These are phyloP conservation scores for Catharanthus roseus DNA, from an alignment of 257 asterid genomes.

Conservation along the genomic window DNA sequence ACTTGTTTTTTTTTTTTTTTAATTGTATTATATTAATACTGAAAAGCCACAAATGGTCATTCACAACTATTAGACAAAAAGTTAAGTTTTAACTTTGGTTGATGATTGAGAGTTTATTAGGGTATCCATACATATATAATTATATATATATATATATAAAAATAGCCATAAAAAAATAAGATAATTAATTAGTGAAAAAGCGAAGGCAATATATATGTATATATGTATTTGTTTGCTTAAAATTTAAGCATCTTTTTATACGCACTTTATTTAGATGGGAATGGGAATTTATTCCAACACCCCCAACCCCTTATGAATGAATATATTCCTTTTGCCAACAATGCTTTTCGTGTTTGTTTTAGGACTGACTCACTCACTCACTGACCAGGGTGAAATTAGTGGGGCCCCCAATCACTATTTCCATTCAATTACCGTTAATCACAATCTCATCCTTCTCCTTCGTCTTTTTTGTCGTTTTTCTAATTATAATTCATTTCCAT, in stretches of 20 bases:
- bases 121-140: too few relatives aligned
- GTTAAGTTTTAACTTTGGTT: not conserved
- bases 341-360: not conserved
- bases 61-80: too few relatives aligned
- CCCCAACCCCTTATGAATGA: constrained; percentile 5
- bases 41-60: too few relatives aligned
- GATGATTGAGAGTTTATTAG: not conserved
- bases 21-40: too few relatives aligned
- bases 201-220: not conserved
- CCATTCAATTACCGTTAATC: too few relatives aligned
- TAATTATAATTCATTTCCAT: too few relatives aligned
- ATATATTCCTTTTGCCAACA: not conserved
- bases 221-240: constrained; percentile 2
- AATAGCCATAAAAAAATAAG: too few relatives aligned
- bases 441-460: not conserved
- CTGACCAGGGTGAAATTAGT: too few relatives aligned
- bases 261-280: constrained; percentile 4
- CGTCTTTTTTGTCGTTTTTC: not conserved
- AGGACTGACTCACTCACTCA: too few relatives aligned
- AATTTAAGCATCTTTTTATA: constrained; percentile 4
- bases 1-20: too few relatives aligned
- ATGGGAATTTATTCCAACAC: constrained; percentile 5
- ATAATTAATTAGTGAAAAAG: constrained; percentile 1
- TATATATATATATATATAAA: not conserved
- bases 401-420: too few relatives aligned